Base-by-base conservation (phyloP, 306 rosid species). In the Aeschynomene evenia region DNA sequence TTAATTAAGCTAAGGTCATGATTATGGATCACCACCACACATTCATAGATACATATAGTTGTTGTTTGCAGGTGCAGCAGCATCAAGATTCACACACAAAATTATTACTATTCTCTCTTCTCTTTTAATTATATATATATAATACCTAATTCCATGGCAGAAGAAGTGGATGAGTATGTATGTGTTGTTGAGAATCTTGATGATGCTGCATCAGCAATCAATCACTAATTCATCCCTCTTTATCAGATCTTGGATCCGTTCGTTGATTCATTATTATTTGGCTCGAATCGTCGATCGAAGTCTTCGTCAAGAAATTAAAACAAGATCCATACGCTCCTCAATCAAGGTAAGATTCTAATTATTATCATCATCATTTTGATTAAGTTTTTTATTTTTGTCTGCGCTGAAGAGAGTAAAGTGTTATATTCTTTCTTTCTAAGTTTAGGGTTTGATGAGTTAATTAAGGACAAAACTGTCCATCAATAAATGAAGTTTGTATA, bases 191-290 rank as follows among this genome's bases (percentile, higher is more conserved):
- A 83, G 98, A 92, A 92, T 92, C 98, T 89, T 92, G 98, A 92
- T 92, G 98, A 92, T 92, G 98, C 98, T 92, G 98, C 98, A 92
- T 89, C 95, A 80, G 96, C 98, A 57, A 88, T 86, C 72, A 54
- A 87, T 77, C 91, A 72, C 86, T 90, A 40, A 40, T 40, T 39
- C 13, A 39, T 28, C 0, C 31, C 3, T 40, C 15, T 12, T 12
- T 40, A 3, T 14, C n/a, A 28, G 73, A 52, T 68, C 63, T 22
- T 20, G 67, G 72, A 42, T 55, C 67, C 26, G 16, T 45, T 42
- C n/a, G n/a, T n/a, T n/a, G n/a, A n/a, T n/a, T n/a, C n/a, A n/a
- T n/a, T n/a, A n/a, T n/a, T n/a, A n/a, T n/a, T n/a, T n/a, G n/a
- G n/a, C n/a, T n/a, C n/a, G n/a, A n/a, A n/a, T n/a, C n/a, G n/a